Evolutionary conservation across 129 eudicot species (phyloP), one percentile per base, ranked within the genome.

Genomic region (Ambrosia trifida): DNA sequence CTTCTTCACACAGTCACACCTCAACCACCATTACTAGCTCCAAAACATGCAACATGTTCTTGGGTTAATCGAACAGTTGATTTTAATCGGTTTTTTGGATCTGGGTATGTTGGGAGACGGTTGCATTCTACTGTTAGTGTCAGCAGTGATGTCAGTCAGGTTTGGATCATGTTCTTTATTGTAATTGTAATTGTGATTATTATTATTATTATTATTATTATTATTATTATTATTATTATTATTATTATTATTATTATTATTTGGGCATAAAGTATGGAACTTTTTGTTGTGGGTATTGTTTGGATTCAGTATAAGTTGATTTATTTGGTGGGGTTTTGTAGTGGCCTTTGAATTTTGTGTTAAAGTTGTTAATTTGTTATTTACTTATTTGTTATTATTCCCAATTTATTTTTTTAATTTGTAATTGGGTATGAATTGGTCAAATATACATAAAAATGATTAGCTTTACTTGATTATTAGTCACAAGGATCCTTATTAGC

Each of bases 51-150:
- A 76, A 32, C 31, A 45, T 59, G 31, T 59, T 68, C 75, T 16
- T 13, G 2, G 14, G 8, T 19, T 40, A 33, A 59, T 56, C 17
- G n/a, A 19, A 12, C 53, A 19, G 4, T 31, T 64, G 40, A 30
- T 44, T 58, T 32, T 16, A 3, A 40, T 24, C 76, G 33, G 13
- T 41, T 31, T 16, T 63, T 31, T 35, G 20, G 64, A 16, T 35
- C 13, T 11, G 17, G 44, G 51, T 50, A 32, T 50, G 28, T 58
- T 11, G 7, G 53, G n/a, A 67, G 64, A 46, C 69, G 43, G 57
- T 24, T 66, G 69, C 70, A 79, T 57, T 61, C 72, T 52, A 51
- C 77, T 58, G n/a, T 73, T 24, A 33, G 46, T 64, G 68, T 24
- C 30, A 62, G 17, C 74, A 44, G 20, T 24, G 74, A 20, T 30